These are phyloP conservation scores for Cystoisospora suis DNA, from an alignment of 169 alveolate genomes.

Conservation along the genomic window DNA sequence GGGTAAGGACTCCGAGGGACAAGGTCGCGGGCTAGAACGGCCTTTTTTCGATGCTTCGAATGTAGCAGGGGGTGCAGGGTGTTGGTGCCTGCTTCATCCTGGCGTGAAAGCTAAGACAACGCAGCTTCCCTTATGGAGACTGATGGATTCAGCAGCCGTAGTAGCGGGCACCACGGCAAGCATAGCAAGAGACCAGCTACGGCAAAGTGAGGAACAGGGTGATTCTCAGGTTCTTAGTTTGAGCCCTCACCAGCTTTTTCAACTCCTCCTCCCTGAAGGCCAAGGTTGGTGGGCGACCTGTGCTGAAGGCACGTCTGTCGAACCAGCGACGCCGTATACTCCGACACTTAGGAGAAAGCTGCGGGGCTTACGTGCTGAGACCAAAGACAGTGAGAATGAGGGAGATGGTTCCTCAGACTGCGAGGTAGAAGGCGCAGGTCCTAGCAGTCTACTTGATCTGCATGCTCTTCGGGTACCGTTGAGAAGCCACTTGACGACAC, in stretches of 20 bases:
- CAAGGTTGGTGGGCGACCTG: neutral
- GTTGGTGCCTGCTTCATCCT: slow-evolving; percentile 44
- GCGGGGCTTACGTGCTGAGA: too few relatives aligned
- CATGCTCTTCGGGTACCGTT: neutral
- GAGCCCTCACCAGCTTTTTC: too few relatives aligned
- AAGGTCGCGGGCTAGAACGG: neutral
- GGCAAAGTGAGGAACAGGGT: neutral
- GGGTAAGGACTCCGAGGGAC: too few relatives aligned
- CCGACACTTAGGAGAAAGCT: too few relatives aligned
- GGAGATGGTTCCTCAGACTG: too few relatives aligned
- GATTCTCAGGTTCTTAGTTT: neutral
- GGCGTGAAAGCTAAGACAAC: neutral
- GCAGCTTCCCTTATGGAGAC: slow-evolving; percentile 59
- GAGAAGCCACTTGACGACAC: slow-evolving; percentile 7
- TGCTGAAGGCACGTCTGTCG: neutral
- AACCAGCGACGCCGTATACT: too few relatives aligned
- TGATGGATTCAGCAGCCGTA: slow-evolving; percentile 36
- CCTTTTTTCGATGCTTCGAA: slow-evolving; percentile 42
- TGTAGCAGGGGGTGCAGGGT: slow-evolving; percentile 38
- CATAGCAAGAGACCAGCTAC: neutral
- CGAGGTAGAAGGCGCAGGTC: slow-evolving; percentile 36
- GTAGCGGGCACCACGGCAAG: slow-evolving; percentile 19
- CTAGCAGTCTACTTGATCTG: slow-evolving; percentile 17
- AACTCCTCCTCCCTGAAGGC: neutral
- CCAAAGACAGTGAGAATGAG: too few relatives aligned